These are phyloP conservation scores for Diaporthe velutina DNA, from an alignment of 2,329 filamentous ascomycete genomes.

Conservation along the genomic window DNA sequence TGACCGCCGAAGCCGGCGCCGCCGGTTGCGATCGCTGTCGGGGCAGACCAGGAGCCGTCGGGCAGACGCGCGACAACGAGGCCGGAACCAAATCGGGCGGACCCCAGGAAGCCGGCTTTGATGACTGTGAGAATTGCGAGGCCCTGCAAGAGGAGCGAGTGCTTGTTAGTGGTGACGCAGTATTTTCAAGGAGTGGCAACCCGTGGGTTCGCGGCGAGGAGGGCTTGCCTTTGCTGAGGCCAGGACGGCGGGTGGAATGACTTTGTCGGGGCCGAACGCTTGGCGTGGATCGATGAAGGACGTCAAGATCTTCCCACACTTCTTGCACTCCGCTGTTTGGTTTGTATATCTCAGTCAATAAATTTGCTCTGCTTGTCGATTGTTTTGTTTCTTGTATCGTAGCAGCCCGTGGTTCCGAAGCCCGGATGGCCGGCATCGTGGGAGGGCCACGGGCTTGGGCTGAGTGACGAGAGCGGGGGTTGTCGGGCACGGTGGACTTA, in stretches of 20 bases:
- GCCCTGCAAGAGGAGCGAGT: constrained; percentile 60
- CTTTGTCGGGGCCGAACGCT: constrained; percentile 94
- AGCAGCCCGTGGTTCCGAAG: neutral
- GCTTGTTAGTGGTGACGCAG: neutral
- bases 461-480: constrained; percentile 39
- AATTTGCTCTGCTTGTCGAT: no score
- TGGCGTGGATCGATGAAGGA: constrained; percentile 96
- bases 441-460: constrained; percentile 33
- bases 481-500: constrained; percentile 58
- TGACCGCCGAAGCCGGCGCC: constrained; percentile 88
- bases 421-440: constrained; percentile 10
- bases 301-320: constrained; percentile 93
- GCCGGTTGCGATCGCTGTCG: constrained; percentile 83
- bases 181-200: neutral
- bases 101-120: constrained; percentile 88
- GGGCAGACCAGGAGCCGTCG: constrained; percentile 85
- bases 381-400: neutral
- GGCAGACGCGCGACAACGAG: constrained; percentile 84
- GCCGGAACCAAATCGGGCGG: constrained; percentile 84
- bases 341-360: constrained; percentile 34
- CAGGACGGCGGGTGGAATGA: constrained; percentile 92
- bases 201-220: constrained; percentile 21
- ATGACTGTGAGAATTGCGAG: constrained; percentile 88
- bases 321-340: constrained; percentile 91
- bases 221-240: constrained; percentile 85